phyloP scores from a whole-genome alignment of 345 rosid species.

The Corchorus capsularis region DNA sequence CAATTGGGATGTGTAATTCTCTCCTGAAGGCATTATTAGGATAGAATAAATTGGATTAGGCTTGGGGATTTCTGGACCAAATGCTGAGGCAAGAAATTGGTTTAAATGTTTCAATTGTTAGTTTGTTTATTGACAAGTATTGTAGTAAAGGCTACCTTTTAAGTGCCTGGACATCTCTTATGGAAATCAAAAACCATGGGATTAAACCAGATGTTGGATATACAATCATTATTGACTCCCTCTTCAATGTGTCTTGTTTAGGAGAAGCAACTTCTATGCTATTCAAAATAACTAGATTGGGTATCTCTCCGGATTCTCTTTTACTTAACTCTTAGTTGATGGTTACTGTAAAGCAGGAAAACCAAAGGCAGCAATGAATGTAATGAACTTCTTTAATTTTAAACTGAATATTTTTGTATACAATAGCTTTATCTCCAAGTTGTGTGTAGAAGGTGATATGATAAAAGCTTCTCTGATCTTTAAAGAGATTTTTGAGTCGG shows the following conservation, averaged over 20 bases:
- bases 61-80: constrained; percentile 41
- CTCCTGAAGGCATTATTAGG: constrained; percentile 35
- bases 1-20: constrained; percentile 42
- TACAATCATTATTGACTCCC: constrained; percentile 38
- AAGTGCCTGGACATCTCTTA: constrained; percentile 44
- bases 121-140: constrained; percentile 37
- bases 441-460: constrained; percentile 46
- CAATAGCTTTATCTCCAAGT: constrained; percentile 48
- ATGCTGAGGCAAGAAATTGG: constrained; percentile 40
- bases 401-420: constrained; percentile 48
- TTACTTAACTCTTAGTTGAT: constrained; percentile 44
- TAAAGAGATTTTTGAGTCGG: constrained; percentile 43
- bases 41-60: constrained; percentile 34
- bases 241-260: constrained; percentile 42
- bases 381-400: constrained; percentile 37
- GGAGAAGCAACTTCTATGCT: constrained; percentile 45
- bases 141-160: constrained; percentile 42
- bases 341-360: constrained; percentile 46
- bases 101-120: constrained; percentile 39
- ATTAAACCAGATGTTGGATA: constrained; percentile 48
- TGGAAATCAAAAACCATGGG: constrained; percentile 44
- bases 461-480: constrained; percentile 39
- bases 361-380: constrained; percentile 41
- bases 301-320: constrained; percentile 46
- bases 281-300: constrained; percentile 42